phyloP scores from a whole-genome alignment of 257 asterid species.

The Haberlea rhodopensis region DNA sequence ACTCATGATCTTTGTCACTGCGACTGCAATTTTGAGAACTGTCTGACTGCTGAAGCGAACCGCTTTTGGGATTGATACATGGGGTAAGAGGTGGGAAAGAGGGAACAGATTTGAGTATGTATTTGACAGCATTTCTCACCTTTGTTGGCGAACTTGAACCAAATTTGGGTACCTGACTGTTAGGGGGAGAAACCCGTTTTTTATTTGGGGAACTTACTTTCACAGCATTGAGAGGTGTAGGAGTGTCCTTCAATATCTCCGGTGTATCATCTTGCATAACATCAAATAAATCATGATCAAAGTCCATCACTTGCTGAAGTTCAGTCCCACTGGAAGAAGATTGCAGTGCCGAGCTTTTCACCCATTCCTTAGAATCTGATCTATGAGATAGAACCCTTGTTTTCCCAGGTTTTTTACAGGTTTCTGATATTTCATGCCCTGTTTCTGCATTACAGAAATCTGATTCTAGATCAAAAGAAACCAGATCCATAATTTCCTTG shows the following conservation, averaged over 20 bases:
- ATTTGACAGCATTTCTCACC: slow-evolving; percentile 54
- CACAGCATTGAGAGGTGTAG: slow-evolving; percentile 43
- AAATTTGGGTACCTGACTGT: slow-evolving; percentile 26
- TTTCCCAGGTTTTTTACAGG: slow-evolving; percentile 31
- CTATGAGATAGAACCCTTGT: slow-evolving; percentile 13
- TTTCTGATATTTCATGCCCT: slow-evolving; percentile 32
- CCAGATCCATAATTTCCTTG: slow-evolving; percentile 36
- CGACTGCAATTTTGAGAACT: slow-evolving; percentile 34
- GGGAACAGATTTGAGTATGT: slow-evolving; percentile 59
- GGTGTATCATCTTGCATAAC: slow-evolving; percentile 56
- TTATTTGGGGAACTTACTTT: slow-evolving; percentile 69
- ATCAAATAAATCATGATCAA: slow-evolving; percentile 29
- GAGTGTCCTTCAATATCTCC: slow-evolving; percentile 49
- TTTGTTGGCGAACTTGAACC: slow-evolving; percentile 46
- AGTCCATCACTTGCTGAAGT: slow-evolving; percentile 32
- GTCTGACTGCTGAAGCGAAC: slow-evolving; percentile 19
- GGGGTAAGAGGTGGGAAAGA: slow-evolving; percentile 60
- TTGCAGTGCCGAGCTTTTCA: slow-evolving; percentile 29
- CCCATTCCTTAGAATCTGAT: slow-evolving; percentile 35
- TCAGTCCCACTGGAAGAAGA: slow-evolving; percentile 34
- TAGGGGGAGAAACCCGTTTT: slow-evolving; percentile 81
- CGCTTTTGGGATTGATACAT: slow-evolving; percentile 35
- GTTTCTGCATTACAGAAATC: slow-evolving; percentile 32
- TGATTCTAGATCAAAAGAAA: slow-evolving; percentile 34
- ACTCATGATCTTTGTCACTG: slow-evolving; percentile 27